These are phyloP conservation scores for Aspergillus saccharolyticus DNA, from an alignment of 495 filamentous ascomycete species.

Conservation along the genomic window DNA sequence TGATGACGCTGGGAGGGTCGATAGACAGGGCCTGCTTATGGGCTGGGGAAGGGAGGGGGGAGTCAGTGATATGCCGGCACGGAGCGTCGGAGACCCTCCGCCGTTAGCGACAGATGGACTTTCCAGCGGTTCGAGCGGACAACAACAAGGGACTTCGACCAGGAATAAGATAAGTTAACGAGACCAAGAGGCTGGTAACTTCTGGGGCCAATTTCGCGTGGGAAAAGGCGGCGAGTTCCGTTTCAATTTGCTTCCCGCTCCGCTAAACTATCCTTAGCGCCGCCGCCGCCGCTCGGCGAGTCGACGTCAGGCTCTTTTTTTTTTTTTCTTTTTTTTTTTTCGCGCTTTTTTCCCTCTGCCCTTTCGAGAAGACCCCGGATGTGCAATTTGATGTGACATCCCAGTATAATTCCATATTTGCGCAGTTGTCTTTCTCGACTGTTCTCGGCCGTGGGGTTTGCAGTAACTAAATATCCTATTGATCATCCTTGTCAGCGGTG, in stretches of 20 bases:
- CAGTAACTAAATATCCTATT: not conserved
- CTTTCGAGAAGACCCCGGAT: conserved; percentile 15
- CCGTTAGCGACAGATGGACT: conserved; percentile 19
- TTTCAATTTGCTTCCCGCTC: conserved; percentile 11
- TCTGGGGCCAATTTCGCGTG: conserved; percentile 21
- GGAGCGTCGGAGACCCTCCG: not conserved
- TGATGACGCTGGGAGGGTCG: not conserved
- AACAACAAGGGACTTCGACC: conserved; percentile 12
- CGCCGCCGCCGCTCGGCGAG: conserved; percentile 5
- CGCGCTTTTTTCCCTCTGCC: not conserved
- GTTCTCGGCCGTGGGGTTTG: not conserved
- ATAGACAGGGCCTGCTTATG: not conserved
- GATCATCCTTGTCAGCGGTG: not conserved
- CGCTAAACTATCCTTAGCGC: conserved; percentile 16
- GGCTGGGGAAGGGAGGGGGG: not conserved
- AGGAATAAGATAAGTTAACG: conserved; percentile 4
- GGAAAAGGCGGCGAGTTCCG: conserved; percentile 19
- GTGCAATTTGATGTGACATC: not conserved
- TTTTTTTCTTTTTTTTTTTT: not conserved
- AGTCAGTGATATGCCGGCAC: not conserved
- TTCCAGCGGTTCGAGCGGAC: conserved; percentile 12
- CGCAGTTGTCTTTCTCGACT: not conserved
- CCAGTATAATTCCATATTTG: not conserved
- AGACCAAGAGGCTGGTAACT: conserved; percentile 25
- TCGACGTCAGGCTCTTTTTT: not conserved